phyloP scores from a whole-genome alignment of 2,329 filamentous ascomycete genomes.

The Fusarium illudens region DNA sequence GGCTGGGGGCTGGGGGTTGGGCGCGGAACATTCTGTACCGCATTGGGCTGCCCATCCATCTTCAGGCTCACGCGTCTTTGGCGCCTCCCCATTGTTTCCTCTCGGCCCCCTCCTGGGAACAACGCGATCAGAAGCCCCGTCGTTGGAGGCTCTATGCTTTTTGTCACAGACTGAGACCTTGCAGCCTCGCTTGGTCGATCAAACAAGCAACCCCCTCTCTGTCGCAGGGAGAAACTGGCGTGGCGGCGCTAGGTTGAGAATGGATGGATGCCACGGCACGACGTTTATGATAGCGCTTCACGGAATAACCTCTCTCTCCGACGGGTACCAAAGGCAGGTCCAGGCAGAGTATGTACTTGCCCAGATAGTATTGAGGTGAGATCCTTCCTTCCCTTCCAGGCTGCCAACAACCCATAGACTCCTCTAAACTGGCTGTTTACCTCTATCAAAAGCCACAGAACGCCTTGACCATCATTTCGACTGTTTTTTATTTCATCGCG shows the following conservation, averaged over 20 bases:
- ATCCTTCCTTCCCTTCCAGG: neutral
- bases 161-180: constrained; percentile 7
- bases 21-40: neutral
- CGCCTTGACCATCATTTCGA: constrained; percentile 30
- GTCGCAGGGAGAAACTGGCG: constrained; percentile 12
- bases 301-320: constrained; percentile 14
- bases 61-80: neutral
- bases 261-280: neutral
- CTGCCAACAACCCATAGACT: neutral
- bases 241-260: constrained; percentile 19
- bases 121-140: constrained; percentile 15
- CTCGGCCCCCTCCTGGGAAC: constrained; percentile 1
- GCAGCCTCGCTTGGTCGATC: constrained; percentile 15
- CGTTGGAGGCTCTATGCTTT: constrained; percentile 27
- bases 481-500: constrained; percentile 23
- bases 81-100: constrained; percentile 9
- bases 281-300: constrained; percentile 10
- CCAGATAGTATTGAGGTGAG: neutral
- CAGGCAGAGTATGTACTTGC: neutral
- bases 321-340: neutral
- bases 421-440: constrained; percentile 5
- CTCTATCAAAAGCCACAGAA: constrained; percentile 26
- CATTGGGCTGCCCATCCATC: constrained; percentile 4
- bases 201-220: constrained; percentile 5
- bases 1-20: constrained; percentile 8